Percentiles rank a stretch among this genome's conserved stretches.
These are phyloP conservation scores for Komagataella kurtzmanii DNA, from an alignment of 805 yeast species.

Conservation along the genomic window DNA sequence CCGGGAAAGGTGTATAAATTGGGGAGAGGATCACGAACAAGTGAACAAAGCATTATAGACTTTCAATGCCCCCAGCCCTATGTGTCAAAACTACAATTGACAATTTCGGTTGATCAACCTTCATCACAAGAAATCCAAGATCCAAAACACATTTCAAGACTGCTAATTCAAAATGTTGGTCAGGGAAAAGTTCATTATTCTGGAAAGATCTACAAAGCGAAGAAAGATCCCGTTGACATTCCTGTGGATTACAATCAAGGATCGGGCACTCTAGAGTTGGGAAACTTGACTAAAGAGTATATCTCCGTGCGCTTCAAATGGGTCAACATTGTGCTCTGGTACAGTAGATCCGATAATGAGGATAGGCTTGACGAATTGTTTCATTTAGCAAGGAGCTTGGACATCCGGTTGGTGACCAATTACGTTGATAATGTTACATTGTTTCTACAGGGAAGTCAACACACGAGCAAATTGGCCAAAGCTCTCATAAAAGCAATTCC, in stretches of 20 bases:
- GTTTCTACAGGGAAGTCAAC: not conserved
- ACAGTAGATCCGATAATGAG: not conserved
- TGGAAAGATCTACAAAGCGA: not conserved
- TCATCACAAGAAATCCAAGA: not conserved
- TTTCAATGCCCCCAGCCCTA: not conserved
- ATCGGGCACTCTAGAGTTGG: not conserved
- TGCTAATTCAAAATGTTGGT: not conserved
- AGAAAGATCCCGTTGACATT: not conserved
- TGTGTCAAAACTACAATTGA: not conserved
- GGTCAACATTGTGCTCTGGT: not conserved
- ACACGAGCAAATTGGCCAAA: not conserved
- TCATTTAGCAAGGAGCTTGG: not conserved
- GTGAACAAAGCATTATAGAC: not conserved
- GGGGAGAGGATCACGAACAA: not conserved
- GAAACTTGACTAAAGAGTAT: not conserved
- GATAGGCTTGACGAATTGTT: not conserved
- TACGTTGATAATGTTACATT: not conserved
- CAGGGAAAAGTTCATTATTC: not conserved
- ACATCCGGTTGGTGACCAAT: not conserved
- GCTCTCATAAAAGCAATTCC: not conserved
- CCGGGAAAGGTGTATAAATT: not conserved
- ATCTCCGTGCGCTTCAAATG: not conserved
- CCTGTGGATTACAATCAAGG: not conserved
- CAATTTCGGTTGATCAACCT: not conserved
- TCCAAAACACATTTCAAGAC: not conserved